Conservation (phyloP, 352 stramenopile genomes). For the Pythium angustatum region DNA sequence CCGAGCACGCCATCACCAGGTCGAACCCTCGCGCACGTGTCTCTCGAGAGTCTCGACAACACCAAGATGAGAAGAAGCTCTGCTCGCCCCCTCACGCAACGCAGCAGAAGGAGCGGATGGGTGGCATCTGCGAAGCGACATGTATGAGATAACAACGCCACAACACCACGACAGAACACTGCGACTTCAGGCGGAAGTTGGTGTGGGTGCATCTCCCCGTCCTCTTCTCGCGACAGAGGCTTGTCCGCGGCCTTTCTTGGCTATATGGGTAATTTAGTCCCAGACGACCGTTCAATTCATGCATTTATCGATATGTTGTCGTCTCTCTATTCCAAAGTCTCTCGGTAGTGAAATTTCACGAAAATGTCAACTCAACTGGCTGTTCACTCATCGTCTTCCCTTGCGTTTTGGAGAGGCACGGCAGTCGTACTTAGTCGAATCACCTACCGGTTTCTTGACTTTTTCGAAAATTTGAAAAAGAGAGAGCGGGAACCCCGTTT, state of each 20-base stretch:
- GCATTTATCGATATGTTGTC: too few species aligned
- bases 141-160: constrained; percentile 6
- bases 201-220: not conserved
- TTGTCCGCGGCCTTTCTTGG: too few species aligned
- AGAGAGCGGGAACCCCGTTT: constrained; percentile 9
- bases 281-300: not conserved
- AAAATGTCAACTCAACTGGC: too few species aligned
- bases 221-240: not conserved
- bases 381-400: too few species aligned
- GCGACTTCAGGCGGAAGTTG: too few species aligned
- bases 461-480: constrained; percentile 28
- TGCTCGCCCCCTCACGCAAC: not conserved
- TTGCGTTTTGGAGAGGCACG: too few species aligned
- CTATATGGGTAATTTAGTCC: not conserved
- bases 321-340: too few species aligned
- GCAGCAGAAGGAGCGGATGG: not conserved
- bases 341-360: not conserved
- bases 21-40: constrained; percentile 3
- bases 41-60: constrained; percentile 1
- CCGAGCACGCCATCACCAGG: not conserved
- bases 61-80: not conserved
- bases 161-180: constrained; percentile 1
- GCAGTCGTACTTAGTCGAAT: constrained; percentile 24
- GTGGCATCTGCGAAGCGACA: constrained; percentile 9
- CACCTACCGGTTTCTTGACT: not conserved